A percentile compares a stretch with the other conserved stretches of the same genome.
Conservation (phyloP, 78 protist species). For the Dictyostelium firmibasis region DNA sequence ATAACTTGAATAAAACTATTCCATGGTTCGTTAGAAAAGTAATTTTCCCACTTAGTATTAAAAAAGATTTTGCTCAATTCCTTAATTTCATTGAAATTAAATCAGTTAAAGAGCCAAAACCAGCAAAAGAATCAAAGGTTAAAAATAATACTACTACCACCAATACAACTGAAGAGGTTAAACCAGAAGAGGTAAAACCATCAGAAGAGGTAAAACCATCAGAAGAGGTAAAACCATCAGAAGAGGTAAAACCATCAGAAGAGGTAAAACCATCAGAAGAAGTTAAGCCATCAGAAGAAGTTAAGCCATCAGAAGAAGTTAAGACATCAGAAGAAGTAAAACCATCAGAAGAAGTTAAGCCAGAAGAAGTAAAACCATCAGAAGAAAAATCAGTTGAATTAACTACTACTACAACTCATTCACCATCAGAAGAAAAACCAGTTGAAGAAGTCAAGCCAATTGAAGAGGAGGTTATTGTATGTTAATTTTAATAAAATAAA, state of each 20-base stretch:
- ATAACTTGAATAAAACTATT: slow-evolving; percentile 1
- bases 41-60: not conserved
- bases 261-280: not conserved
- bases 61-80: slow-evolving; percentile 40
- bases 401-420: not conserved
- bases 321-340: no score
- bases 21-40: slow-evolving; percentile 58
- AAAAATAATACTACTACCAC: not conserved
- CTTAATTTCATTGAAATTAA: not conserved
- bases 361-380: not conserved
- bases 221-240: not conserved
- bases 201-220: not conserved
- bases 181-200: not conserved
- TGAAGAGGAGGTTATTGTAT: not conserved
- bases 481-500: no score
- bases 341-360: not conserved
- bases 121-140: not conserved
- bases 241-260: not conserved
- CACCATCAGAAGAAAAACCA: not conserved
- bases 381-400: not conserved
- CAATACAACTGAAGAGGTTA: not conserved
- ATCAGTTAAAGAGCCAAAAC: not conserved
- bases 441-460: not conserved
- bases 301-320: not conserved
- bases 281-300: not conserved